Conservation (phyloP, 164 flowering plant species). For the Cinnamomum chago region DNA sequence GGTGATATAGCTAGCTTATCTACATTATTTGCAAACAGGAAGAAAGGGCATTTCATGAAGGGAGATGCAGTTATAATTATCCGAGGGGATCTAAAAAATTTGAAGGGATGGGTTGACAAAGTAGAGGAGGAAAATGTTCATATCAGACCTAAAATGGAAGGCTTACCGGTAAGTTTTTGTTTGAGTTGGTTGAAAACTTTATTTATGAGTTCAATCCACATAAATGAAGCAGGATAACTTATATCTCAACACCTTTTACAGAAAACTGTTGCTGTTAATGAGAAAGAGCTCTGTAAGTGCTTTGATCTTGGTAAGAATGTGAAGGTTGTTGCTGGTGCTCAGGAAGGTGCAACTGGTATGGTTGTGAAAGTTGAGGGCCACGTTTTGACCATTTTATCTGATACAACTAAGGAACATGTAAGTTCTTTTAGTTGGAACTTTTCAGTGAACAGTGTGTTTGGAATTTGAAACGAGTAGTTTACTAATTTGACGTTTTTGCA, state of each 20-base stretch:
- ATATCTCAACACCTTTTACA: constrained; percentile 17
- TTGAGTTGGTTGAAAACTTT: background rate
- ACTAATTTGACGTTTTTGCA: background rate
- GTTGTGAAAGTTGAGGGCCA: constrained; percentile 93
- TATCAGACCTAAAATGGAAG: constrained; percentile 76
- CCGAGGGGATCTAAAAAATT: constrained; percentile 82
- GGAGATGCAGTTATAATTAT: constrained; percentile 91
- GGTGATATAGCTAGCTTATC: constrained; percentile 65
- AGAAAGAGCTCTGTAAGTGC: constrained; percentile 86
- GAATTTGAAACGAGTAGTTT: background rate
- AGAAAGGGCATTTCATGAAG: constrained; percentile 93
- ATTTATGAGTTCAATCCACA: background rate
- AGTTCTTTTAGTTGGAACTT: constrained; percentile 17
- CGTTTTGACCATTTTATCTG: constrained; percentile 78
- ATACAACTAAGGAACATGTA: constrained; percentile 92
- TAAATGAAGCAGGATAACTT: background rate
- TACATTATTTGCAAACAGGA: constrained; percentile 80
- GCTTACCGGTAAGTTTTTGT: constrained; percentile 54
- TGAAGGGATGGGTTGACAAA: constrained; percentile 96
- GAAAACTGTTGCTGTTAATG: constrained; percentile 76
- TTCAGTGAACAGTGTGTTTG: background rate
- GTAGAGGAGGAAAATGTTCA: constrained; percentile 88
- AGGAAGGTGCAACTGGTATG: constrained; percentile 97
- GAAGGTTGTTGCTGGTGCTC: constrained; percentile 86
- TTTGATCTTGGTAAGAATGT: constrained; percentile 97